Evolutionary conservation across 306 rosid genomes (phyloP).

Genomic region (Prunus campanulata): DNA sequence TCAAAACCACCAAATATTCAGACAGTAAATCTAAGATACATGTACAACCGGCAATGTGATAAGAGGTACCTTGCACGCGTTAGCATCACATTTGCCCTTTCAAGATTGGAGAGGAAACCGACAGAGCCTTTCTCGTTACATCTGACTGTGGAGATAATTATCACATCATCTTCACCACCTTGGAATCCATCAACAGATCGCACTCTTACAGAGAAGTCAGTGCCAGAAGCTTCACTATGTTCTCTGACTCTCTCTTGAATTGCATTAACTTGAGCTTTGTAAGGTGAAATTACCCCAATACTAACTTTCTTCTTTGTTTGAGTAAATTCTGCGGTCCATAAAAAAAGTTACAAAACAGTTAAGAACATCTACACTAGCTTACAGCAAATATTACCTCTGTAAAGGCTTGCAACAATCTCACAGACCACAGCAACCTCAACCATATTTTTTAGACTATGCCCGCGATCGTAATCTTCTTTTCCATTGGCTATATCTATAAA

Average conservation of each 20-base stretch:
- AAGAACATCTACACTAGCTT: not conserved
- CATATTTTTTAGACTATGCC: conserved; percentile 28
- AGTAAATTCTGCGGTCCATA: conserved; percentile 24
- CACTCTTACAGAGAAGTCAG: conserved; percentile 37
- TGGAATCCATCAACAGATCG: conserved; percentile 66
- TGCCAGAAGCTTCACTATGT: conserved; percentile 8
- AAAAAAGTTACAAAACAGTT: not conserved
- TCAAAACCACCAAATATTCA: not conserved
- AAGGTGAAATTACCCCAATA: conserved; percentile 64
- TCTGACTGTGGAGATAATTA: conserved; percentile 39
- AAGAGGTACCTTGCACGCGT: conserved; percentile 55
- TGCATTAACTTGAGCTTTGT: conserved; percentile 48
- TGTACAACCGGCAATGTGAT: not conserved
- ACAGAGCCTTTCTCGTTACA: conserved; percentile 33
- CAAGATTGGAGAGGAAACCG: conserved; percentile 49
- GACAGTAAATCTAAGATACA: not conserved
- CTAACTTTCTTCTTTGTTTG: conserved; percentile 39
- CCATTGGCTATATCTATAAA: conserved; percentile 32
- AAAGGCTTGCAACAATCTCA: conserved; percentile 43
- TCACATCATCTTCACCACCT: conserved; percentile 67
- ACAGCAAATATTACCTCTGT: conserved; percentile 30
- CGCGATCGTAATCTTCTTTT: conserved; percentile 24
- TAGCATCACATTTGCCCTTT: conserved; percentile 54
- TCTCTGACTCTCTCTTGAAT: conserved; percentile 38
- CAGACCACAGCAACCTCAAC: conserved; percentile 47